Evolutionary conservation across 2,329 filamentous ascomycete genomes (phyloP), one percentile per base, ranked within the genome.

Genomic region (Sporothrix globosa): DNA sequence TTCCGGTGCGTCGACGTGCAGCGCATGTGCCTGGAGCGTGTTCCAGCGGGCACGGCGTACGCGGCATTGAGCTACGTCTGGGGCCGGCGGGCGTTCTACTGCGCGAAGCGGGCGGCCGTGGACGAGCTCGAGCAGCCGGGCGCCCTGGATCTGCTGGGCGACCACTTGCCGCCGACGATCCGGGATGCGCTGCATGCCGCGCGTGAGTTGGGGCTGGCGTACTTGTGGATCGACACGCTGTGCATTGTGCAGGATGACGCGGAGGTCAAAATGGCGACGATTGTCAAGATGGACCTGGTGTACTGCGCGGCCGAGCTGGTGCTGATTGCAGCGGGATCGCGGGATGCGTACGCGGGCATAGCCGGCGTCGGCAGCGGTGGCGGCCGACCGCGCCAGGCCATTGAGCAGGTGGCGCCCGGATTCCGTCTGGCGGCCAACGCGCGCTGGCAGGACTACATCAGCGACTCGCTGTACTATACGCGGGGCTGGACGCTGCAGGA

Each of bases 191-290:
- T 53, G 50, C 39, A 19, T 14, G 30, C 21, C n/a, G 34, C 58
- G 17, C 58, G 34, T 10, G 30, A n/a, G 9, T 19, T 61, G 19
- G 58, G 34, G 5, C 19, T 44, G 13, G 30, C n/a, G 6, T 61
- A 61, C 58, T 34, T 61, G 58, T 61, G 58, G 58, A 44, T 61
- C 34, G 58, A 61, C 39, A 41, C 58, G 34, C 21, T 61, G 58
- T 61, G 58, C 39, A 61, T 61, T 21, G 39, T 61, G 13, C 58
- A 61, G n/a, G 58, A 61, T n/a, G 30, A 34, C 5, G 21, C 17
- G 1, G 58, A 44, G 2, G 2, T 24, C 5, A 53, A 53, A n/a
- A 11, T 11, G 50, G 5, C 6, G n/a, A 53, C 50, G n/a, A 53
- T 53, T n/a, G 4, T 3, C 19, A 53, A 24, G n/a, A 53, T 53